Percentiles rank a stretch among this genome's conserved stretches.
These are phyloP conservation scores for Albatrellus ellisii DNA, from an alignment of 768 basidiomycete species.

Conservation along the genomic window DNA sequence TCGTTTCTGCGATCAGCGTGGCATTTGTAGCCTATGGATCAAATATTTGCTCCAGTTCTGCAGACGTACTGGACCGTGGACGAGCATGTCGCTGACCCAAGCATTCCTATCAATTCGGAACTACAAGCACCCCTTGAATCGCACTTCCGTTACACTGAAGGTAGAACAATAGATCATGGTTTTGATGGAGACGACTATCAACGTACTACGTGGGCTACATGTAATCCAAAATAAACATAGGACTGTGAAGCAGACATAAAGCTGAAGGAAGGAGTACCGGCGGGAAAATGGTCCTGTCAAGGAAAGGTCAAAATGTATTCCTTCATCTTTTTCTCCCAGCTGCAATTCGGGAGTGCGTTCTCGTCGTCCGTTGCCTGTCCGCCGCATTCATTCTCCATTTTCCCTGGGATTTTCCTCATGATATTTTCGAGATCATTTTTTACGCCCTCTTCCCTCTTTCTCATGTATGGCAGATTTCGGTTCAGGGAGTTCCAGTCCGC, in stretches of 20 bases:
- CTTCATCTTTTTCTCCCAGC: slow-evolving; percentile 51
- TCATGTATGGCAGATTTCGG: slow-evolving; percentile 6
- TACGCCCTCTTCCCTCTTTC: slow-evolving; percentile 15
- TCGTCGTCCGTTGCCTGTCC: slow-evolving; percentile 19
- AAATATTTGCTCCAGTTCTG: too few species aligned
- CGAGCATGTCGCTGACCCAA: too few species aligned
- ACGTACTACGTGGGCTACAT: neutral
- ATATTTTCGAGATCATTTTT: slow-evolving; percentile 20
- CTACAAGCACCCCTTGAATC: too few species aligned
- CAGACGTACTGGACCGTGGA: too few species aligned
- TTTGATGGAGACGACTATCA: neutral
- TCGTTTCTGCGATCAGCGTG: too few species aligned
- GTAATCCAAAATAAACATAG: neutral
- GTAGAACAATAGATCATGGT: neutral
- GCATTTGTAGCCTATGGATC: too few species aligned
- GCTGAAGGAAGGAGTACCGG: neutral
- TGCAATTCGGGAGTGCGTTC: slow-evolving; percentile 33
- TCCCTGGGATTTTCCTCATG: slow-evolving; percentile 19
- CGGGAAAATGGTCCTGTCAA: slow-evolving; percentile 21
- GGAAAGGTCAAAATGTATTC: slow-evolving; percentile 50
- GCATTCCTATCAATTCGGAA: too few species aligned
- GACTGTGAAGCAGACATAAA: neutral
- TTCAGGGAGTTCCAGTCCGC: neutral
- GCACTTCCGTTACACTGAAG: too few species aligned
- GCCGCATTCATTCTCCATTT: slow-evolving; percentile 32